Conservation (phyloP, 2,329 filamentous ascomycete species). For the Dothidotthia symphoricarpi region DNA sequence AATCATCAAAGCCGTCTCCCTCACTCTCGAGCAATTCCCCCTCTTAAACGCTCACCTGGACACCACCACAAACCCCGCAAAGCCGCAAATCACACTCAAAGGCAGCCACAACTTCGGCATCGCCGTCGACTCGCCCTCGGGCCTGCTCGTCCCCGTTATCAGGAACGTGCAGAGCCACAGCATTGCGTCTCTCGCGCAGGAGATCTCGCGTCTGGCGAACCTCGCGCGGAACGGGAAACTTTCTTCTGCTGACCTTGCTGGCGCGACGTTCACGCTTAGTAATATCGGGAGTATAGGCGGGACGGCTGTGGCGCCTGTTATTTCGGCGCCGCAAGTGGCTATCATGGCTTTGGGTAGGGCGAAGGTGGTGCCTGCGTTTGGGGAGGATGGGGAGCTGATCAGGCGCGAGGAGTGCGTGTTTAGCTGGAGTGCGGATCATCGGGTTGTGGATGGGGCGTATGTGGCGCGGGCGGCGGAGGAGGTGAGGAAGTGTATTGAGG, state of each 20-base stretch:
- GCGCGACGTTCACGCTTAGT: constrained; percentile 91
- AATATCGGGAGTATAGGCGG: constrained; percentile 96
- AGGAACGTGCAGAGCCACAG: constrained; percentile 76
- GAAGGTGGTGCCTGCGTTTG: constrained; percentile 77
- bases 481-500: constrained; percentile 75
- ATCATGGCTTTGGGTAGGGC: constrained; percentile 87
- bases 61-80: constrained; percentile 54
- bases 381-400: constrained; percentile 56
- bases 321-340: constrained; percentile 85
- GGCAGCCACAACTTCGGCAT: constrained; percentile 91
- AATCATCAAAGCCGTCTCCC: constrained; percentile 90
- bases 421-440: constrained; percentile 95
- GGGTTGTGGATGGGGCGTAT: constrained; percentile 90
- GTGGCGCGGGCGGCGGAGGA: constrained; percentile 87
- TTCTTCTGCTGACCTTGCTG: constrained; percentile 69
- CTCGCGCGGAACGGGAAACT: constrained; percentile 76
- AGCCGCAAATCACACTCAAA: constrained; percentile 74
- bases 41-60: constrained; percentile 86
- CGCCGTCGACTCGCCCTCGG: constrained; percentile 88
- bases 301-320: constrained; percentile 85
- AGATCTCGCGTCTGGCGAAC: constrained; percentile 70
- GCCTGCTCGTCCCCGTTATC: constrained; percentile 88
- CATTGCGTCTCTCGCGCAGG: constrained; percentile 73
- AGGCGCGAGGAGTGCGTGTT: constrained; percentile 82
- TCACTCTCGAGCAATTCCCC: constrained; percentile 77